Evolutionary conservation across 352 stramenopile genomes (phyloP), one percentile per base, ranked within the genome.

Genomic region (Phytopythium litorale): DNA sequence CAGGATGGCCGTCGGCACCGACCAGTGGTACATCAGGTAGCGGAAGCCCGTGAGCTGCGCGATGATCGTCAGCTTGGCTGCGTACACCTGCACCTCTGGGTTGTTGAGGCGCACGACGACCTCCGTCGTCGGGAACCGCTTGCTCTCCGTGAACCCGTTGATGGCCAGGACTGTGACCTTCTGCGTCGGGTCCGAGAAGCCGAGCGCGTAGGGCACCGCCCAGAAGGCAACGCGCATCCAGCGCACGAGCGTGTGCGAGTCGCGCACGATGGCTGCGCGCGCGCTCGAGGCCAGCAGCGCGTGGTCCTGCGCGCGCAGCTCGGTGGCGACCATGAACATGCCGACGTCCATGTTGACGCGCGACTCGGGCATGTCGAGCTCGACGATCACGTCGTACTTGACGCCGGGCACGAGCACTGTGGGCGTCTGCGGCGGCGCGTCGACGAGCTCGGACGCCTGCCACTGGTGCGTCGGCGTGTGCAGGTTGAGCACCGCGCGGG

Each of bases 11-110:
- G 84, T 93, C 32, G 83, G 67, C 30, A 91, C 58, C 32, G 81
- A 78, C 84, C 85, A 94, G 75, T 94, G 82, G 68, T 94, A 94
- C 85, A 94, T 94, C 59, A 92, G 70, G 51, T 92, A 94, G 21
- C 81, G 83, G 50, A 94, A 70, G 8, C 85, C 85, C 49, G 81
- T 82, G 50, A 94, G 72, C 69, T 94, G 85, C 28, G 85, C 83
- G 59, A 94, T 88, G 58, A 94, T 79, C 60, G 79, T 92, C 40
- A 94, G 76, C 64, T 87, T 87, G 28, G 79, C 83, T 28, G 65
- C 68, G 64, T 89, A 91, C 8, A 92, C 71, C 56, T 94, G 85
- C 58, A 94, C 40, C 58, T 70, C 68, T 2, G 85, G 83, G 21
- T 87, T 87, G 60, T 89, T 92, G 21, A 94, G 53, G 62, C 64